Base-by-base conservation (phyloP, 179 eudicot genomes). In the Sideroxylon spinosum region DNA sequence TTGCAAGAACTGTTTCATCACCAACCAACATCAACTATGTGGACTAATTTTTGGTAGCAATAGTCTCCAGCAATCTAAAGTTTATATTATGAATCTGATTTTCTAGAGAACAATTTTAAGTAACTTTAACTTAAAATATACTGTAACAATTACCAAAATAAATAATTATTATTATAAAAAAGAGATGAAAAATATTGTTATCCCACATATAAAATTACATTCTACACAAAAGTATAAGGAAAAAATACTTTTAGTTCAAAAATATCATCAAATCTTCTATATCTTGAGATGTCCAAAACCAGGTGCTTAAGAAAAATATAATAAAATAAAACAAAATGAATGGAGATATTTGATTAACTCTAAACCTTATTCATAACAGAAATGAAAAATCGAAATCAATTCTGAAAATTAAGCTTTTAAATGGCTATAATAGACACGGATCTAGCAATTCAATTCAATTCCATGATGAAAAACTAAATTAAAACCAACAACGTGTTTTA, bases 1-100 rank as follows among this genome's bases (percentile, higher is more conserved):
- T 76, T 83, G 86, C 44, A 81, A 80, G 69, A 80, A 17, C 32
- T 81, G 78, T 55, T 81, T 81, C 49, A 52, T 20, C 53, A 32
- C 37, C 63, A 56, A 25, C 57, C 32, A 12, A 12, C 25, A 19
- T 52, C 77, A 26, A 64, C 17, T 22, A 23, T 14, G 37, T 74
- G 57, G 69, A 50, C 79, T 67, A 67, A 82, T 59, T 55, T 86
- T 72, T 62, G 26, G 81, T 62, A 69, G n/a, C 17, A 16, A 62
- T 9, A 53, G 55, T 59, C 23, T 29, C 76, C 63, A 56, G 55
- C 12, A 69, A 25, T 20, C 60, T 79, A 62, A 13, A 25, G 32
- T n/a, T 60, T 55, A 37, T 49, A 20, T 71, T 26, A 29, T 60
- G 70, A 25, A 23, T 73, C 32, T 32, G 52, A 62, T 68, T 16